Conservation (phyloP, 179 eudicot species). For the Camellia oleifera region DNA sequence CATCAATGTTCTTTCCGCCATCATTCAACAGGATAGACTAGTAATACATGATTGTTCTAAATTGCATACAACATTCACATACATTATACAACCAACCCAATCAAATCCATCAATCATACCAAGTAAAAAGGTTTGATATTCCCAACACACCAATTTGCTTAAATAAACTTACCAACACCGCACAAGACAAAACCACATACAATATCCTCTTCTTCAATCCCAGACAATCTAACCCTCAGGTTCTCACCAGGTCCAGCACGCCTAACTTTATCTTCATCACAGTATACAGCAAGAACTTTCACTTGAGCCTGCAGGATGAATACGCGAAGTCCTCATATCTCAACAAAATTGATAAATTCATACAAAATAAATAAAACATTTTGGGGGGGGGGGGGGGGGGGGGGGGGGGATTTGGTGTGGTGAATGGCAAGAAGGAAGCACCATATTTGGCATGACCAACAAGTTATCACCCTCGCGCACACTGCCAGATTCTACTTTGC, state of each 20-base stretch:
- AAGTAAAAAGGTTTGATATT: neutral
- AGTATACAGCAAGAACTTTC: constrained; percentile 71
- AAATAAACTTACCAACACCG: constrained; percentile 52
- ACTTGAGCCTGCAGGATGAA: constrained; percentile 61
- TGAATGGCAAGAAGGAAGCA: constrained; percentile 7
- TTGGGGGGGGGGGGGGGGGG: no score
- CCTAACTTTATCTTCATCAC: constrained; percentile 74
- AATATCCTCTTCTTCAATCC: constrained; percentile 90
- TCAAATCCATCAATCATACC: constrained; percentile 1
- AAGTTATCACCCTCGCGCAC: constrained; percentile 74
- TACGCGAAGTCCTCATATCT: neutral
- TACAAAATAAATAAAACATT: neutral
- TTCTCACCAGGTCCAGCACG: constrained; percentile 94
- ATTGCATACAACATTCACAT: neutral
- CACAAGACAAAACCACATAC: constrained; percentile 74
- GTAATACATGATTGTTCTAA: neutral
- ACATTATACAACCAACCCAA: neutral
- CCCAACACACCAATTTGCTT: neutral
- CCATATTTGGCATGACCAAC: constrained; percentile 92
- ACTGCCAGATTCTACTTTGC: constrained; percentile 89
- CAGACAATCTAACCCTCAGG: constrained; percentile 73
- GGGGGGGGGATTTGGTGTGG: no score
- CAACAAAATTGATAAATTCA: neutral
- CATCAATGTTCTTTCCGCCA: no score
- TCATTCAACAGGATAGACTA: no score